Conservation (phyloP, 139 green algal species). For the Micractinium sp. region DNA sequence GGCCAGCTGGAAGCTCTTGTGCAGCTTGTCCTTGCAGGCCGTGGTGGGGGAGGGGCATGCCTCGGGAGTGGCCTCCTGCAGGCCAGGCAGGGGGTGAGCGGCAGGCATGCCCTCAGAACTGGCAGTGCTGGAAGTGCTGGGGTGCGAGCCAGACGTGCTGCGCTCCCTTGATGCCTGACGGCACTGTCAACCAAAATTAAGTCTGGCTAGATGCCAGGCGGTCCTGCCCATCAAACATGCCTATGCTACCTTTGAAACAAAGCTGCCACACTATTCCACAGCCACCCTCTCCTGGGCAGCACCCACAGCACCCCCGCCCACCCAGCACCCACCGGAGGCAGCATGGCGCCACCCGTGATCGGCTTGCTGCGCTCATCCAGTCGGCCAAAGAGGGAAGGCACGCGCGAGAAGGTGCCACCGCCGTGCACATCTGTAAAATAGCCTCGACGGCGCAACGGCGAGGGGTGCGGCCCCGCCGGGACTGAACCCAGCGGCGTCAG, state of each 20-base stretch:
- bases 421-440: constrained; percentile 35
- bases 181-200: neutral
- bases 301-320: neutral
- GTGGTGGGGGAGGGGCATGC: constrained; percentile 41
- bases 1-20: constrained; percentile 48
- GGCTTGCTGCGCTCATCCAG: constrained; percentile 10
- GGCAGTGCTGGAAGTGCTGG: too few species aligned
- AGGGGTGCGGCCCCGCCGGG: neutral
- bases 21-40: constrained; percentile 34
- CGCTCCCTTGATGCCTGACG: too few species aligned
- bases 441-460: constrained; percentile 22
- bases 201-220: neutral
- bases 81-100: neutral
- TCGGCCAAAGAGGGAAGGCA: constrained; percentile 42
- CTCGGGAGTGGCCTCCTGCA: constrained; percentile 12
- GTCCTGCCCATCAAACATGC: neutral
- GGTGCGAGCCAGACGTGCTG: too few species aligned
- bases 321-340: constrained; percentile 11
- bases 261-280: too few species aligned
- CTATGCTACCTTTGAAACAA: neutral
- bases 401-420: constrained; percentile 6
- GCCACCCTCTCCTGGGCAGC: neutral
- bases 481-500: constrained; percentile 3
- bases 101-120: too few species aligned
- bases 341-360: neutral